A percentile compares a stretch with the other conserved stretches of the same genome.
Conservation (phyloP, 495 filamentous ascomycete species). For the Talaromyces adpressus region DNA sequence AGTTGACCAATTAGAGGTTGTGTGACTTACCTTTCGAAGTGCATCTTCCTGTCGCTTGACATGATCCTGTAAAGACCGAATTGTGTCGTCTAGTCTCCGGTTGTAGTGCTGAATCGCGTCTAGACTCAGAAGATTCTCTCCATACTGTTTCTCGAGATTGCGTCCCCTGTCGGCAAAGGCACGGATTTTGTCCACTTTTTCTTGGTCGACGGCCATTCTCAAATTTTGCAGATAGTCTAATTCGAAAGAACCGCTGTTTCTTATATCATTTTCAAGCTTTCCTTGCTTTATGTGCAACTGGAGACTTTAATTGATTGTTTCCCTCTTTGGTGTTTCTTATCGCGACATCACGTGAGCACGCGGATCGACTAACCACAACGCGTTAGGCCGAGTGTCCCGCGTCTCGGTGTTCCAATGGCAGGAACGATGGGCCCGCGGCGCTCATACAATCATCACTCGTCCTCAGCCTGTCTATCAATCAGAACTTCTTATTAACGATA, state of each 20-base stretch:
- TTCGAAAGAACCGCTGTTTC: not conserved
- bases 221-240: not conserved
- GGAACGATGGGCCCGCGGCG: not conserved
- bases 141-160: constrained; percentile 28
- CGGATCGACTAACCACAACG: not conserved
- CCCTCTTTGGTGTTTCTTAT: constrained; percentile 1
- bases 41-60: constrained; percentile 60
- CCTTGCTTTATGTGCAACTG: not conserved
- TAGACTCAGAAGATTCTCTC: constrained; percentile 23
- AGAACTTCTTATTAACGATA: not conserved
- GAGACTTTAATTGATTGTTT: not conserved
- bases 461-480: not conserved
- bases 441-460: not conserved
- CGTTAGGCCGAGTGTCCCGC: not conserved
- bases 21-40: constrained; percentile 42
- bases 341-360: constrained; percentile 8
- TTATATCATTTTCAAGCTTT: not conserved
- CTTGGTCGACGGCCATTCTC: constrained; percentile 28
- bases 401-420: not conserved
- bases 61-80: constrained; percentile 56
- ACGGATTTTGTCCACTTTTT: constrained; percentile 30
- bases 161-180: constrained; percentile 30
- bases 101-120: constrained; percentile 32
- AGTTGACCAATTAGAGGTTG: not conserved
- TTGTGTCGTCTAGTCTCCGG: constrained; percentile 53